These are phyloP conservation scores for Plasmodium billcollinsi DNA, from an alignment of 169 alveolate genomes.

Conservation along the genomic window DNA sequence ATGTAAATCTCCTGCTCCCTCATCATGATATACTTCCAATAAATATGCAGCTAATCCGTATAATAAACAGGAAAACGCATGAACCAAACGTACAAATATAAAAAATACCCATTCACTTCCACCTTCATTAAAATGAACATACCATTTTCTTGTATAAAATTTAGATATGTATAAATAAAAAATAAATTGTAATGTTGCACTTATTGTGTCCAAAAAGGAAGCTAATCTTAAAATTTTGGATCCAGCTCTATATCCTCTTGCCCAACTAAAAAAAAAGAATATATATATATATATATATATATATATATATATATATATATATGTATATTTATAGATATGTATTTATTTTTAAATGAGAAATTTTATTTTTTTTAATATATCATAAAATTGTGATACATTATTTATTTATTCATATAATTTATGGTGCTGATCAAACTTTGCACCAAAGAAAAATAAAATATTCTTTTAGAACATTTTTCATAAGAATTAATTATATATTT, in stretches of 20 bases:
- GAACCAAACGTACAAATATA: conserved; percentile 90
- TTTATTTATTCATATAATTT: no score
- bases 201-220: conserved; percentile 91
- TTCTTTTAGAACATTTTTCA: no score
- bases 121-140: conserved; percentile 92
- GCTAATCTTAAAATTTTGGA: conserved; percentile 92
- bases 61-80: conserved; percentile 90
- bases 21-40: conserved; percentile 94
- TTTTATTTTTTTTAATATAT: no score
- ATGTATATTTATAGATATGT: no score
- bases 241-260: conserved; percentile 95
- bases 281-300: background rate
- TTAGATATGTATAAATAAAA: conserved; percentile 91
- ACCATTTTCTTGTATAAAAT: conserved; percentile 91
- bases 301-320: background rate
- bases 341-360: no score
- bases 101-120: conserved; percentile 93
- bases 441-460: no score
- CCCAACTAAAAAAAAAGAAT: conserved; percentile 87
- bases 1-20: conserved; percentile 94
- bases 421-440: no score
- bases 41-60: conserved; percentile 92
- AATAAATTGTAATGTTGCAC: conserved; percentile 92
- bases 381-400: no score
- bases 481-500: no score